phyloP scores from a whole-genome alignment of 2,329 filamentous ascomycete genomes.

The Alternaria solani region DNA sequence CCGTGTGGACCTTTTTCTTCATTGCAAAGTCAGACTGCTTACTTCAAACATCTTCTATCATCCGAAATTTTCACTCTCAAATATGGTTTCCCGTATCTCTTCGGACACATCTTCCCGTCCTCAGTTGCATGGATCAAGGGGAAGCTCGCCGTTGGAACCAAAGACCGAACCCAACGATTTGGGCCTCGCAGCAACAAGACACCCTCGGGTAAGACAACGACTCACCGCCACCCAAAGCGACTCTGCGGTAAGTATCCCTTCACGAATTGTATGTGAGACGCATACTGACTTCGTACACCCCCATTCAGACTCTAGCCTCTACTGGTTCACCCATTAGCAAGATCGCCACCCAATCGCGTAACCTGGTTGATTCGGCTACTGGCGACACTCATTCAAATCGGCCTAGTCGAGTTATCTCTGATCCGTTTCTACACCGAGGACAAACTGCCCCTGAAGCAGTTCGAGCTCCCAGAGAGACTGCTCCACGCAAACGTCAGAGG shows the following conservation, averaged over 20 bases:
- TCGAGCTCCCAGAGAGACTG: neutral
- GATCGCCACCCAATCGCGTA: neutral
- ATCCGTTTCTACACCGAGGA: neutral
- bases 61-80: neutral
- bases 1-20: neutral
- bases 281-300: too few species aligned
- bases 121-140: neutral
- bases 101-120: neutral
- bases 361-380: neutral
- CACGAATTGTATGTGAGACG: too few species aligned
- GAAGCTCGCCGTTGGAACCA: neutral
- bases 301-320: neutral
- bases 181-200: neutral
- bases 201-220: neutral
- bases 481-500: neutral
- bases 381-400: neutral
- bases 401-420: neutral
- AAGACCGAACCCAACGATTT: neutral
- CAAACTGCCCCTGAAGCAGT: neutral
- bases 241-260: neutral
- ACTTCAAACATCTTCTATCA: neutral
- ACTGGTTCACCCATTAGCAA: constrained; percentile 2
- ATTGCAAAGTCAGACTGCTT: neutral
- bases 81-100: neutral
- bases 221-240: neutral